Conservation (phyloP, 768 basidiomycete genomes). For the Crepidotus variabilis region DNA sequence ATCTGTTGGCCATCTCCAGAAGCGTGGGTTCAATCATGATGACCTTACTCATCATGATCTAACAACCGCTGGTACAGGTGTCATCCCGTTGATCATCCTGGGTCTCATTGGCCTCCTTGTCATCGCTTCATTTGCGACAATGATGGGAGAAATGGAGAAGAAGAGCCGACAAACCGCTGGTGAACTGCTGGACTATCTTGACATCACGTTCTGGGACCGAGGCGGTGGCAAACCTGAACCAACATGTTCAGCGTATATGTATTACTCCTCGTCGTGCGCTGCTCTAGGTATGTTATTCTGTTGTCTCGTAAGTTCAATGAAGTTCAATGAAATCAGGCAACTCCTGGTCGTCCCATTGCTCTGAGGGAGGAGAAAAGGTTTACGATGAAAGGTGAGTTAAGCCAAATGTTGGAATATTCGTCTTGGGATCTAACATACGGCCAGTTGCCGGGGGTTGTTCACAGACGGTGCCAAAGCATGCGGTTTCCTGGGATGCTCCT, state of each 20-base stretch:
- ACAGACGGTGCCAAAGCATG: neutral
- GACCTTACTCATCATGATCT: neutral
- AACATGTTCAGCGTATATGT: neutral
- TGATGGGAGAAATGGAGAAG: neutral
- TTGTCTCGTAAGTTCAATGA: too few species aligned
- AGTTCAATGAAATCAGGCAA: too few species aligned
- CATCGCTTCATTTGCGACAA: neutral
- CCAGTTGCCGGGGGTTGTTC: neutral
- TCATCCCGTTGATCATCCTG: neutral
- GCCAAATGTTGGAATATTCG: neutral
- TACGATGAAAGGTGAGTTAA: neutral
- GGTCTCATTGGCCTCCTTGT: neutral
- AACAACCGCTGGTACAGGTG: neutral
- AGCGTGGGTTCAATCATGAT: neutral
- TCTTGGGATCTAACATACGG: too few species aligned
- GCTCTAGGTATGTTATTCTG: too few species aligned
- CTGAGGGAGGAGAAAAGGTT: constrained; percentile 1
- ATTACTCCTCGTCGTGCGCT: neutral
- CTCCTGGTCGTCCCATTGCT: neutral
- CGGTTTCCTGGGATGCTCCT: neutral
- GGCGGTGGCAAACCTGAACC: neutral
- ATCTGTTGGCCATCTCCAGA: neutral
- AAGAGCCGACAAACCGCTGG: neutral
- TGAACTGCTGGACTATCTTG: neutral
- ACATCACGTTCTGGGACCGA: constrained; percentile 1